phyloP scores from a whole-genome alignment of 345 rosid genomes.

The Isatis tinctoria region DNA sequence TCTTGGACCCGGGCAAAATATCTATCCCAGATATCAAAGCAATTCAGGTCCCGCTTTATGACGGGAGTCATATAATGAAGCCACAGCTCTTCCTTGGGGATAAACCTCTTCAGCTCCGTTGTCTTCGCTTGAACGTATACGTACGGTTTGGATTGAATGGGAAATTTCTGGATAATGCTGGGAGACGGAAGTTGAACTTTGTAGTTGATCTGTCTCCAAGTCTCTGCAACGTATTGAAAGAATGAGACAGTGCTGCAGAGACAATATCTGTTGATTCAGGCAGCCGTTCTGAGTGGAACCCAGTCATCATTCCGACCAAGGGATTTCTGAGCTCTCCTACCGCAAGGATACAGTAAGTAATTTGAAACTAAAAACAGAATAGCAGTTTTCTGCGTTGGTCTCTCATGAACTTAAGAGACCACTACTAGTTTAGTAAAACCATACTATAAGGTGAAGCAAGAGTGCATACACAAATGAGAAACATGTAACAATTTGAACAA shows the following conservation, averaged over 20 bases:
- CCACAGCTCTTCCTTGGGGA: slow-evolving; percentile 42
- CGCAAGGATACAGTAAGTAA: slow-evolving; percentile 76
- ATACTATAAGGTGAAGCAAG: not conserved
- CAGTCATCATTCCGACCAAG: slow-evolving; percentile 34
- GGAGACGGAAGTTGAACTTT: slow-evolving; percentile 66
- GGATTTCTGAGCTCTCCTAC: slow-evolving; percentile 42
- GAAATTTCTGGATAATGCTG: slow-evolving; percentile 50
- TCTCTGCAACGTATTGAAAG: slow-evolving; percentile 54
- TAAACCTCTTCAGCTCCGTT: slow-evolving; percentile 51
- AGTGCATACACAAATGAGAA: not conserved
- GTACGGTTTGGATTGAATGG: slow-evolving; percentile 54
- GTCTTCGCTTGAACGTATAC: slow-evolving; percentile 49
- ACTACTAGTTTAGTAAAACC: too few species aligned
- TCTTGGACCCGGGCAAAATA: slow-evolving; percentile 49
- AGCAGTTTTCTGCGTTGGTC: too few species aligned
- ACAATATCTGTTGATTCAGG: slow-evolving; percentile 46
- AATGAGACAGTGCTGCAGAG: slow-evolving; percentile 50
- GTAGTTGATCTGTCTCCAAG: slow-evolving; percentile 50
- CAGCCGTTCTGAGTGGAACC: slow-evolving; percentile 67
- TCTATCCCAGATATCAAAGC: slow-evolving; percentile 44
- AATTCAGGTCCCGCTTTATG: slow-evolving; percentile 41
- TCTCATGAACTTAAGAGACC: too few species aligned
- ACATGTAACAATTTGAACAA: not conserved
- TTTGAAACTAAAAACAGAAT: too few species aligned
- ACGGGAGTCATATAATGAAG: slow-evolving; percentile 46